phyloP scores from a whole-genome alignment of 192 early-diverging fungal species.

The Coemansia guatemalensis region DNA sequence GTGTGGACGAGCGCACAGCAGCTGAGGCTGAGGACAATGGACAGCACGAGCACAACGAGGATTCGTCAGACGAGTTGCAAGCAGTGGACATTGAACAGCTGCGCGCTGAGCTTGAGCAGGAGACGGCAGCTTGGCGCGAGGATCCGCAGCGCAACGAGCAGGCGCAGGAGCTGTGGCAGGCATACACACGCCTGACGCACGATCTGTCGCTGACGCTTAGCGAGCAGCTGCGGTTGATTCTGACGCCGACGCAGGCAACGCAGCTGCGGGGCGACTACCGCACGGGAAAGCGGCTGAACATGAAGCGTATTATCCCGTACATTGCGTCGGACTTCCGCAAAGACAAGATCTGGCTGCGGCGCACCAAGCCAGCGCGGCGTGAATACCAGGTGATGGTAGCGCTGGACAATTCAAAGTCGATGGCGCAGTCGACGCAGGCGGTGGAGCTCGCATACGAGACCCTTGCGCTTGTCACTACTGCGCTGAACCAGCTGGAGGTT shows the following conservation, averaged over 20 bases:
- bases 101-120: constrained; percentile 75
- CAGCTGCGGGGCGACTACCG: constrained; percentile 97
- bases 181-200: constrained; percentile 86
- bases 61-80: constrained; percentile 29
- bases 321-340: constrained; percentile 99
- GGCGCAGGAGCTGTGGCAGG: constrained; percentile 76
- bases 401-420: constrained; percentile 97
- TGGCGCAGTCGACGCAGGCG: constrained; percentile 70
- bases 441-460: constrained; percentile 96
- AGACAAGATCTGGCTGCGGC: constrained; percentile 99
- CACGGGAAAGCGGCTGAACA: constrained; percentile 98
- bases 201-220: constrained; percentile 88
- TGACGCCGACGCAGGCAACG: constrained; percentile 95
- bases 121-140: constrained; percentile 71
- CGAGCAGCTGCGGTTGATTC: constrained; percentile 93
- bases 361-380: constrained; percentile 95
- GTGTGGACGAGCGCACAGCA: constrained; percentile 28
- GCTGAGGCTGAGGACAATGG: constrained; percentile 41
- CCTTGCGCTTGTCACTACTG: constrained; percentile 87
- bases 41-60: constrained; percentile 45
- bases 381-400: constrained; percentile 98
- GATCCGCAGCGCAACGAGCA: constrained; percentile 58
- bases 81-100: constrained; percentile 64
- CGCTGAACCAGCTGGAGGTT: constrained; percentile 91
- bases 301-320: constrained; percentile 99